These are phyloP conservation scores for Drosera spatulata DNA, from an alignment of 179 eudicot species.

Conservation along the genomic window DNA sequence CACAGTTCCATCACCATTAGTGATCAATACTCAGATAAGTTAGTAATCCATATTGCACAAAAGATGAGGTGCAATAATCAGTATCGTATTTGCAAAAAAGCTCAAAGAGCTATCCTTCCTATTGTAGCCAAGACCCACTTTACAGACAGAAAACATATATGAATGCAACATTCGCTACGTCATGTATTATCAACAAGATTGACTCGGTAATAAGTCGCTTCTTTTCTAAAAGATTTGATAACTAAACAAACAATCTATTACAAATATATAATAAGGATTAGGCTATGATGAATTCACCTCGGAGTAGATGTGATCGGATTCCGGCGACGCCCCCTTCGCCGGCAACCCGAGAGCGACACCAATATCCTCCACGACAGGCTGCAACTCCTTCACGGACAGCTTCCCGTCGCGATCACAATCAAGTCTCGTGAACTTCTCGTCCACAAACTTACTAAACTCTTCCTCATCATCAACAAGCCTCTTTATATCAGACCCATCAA, in stretches of 20 bases:
- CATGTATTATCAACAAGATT: neutral
- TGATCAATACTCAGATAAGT: neutral
- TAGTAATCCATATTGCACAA: no score
- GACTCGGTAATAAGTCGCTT: no score
- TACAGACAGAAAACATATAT: no score
- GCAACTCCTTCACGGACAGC: slow-evolving; percentile 65
- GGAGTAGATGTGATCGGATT: slow-evolving; percentile 72
- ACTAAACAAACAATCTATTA: no score
- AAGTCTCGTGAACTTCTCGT: slow-evolving; percentile 64
- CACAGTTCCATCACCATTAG: neutral
- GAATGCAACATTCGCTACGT: neutral
- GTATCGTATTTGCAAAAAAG: no score
- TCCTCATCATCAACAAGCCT: slow-evolving; percentile 72
- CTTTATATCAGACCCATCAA: slow-evolving; percentile 85
- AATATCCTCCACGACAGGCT: slow-evolving; percentile 73
- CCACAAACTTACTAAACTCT: slow-evolving; percentile 48
- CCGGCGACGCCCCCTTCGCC: slow-evolving; percentile 49
- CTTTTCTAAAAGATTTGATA: no score
- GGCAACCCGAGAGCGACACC: slow-evolving; percentile 89
- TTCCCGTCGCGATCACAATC: slow-evolving; percentile 63
- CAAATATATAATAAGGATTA: no score
- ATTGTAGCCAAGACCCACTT: no score
- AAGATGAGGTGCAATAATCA: no score
- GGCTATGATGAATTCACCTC: slow-evolving; percentile 27
- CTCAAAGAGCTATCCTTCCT: no score